Percentiles rank a stretch among this genome's conserved stretches.
Evolutionary conservation across 202 grass and related monocot species (phyloP).

Genomic region (Setaria italica): DNA sequence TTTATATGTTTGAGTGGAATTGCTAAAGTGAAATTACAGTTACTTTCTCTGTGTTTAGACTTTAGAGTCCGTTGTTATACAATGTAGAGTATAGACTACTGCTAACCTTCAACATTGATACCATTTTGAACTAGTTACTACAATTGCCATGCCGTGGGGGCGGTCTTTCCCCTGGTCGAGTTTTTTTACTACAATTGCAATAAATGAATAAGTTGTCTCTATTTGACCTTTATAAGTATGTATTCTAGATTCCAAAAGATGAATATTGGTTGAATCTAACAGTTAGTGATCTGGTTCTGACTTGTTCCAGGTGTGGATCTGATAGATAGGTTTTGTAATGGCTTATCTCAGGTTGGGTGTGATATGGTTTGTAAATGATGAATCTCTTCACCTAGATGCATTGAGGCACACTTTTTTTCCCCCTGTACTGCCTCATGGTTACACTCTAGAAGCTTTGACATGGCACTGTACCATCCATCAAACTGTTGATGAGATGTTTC

Average conservation of each 20-base stretch:
- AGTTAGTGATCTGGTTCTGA: slow-evolving; percentile 14
- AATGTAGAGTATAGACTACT: slow-evolving; percentile 14
- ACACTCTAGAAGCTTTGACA: slow-evolving; percentile 24
- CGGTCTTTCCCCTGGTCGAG: too few species aligned
- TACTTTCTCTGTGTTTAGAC: not conserved
- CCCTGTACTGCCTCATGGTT: slow-evolving; percentile 11
- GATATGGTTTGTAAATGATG: slow-evolving; percentile 33
- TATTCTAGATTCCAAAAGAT: slow-evolving; percentile 33
- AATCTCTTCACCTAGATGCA: slow-evolving; percentile 9
- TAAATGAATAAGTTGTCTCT: not conserved
- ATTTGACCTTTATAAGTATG: slow-evolving; percentile 27
- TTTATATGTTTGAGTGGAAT: slow-evolving; percentile 18
- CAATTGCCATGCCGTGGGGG: slow-evolving; percentile 8
- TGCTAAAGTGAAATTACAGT: not conserved
- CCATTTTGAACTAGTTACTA: slow-evolving; percentile 22
- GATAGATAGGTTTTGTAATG: not conserved
- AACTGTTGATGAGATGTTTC: slow-evolving; percentile 29
- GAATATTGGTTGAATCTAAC: slow-evolving; percentile 12
- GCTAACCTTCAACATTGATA: slow-evolving; percentile 25
- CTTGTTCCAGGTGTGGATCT: slow-evolving; percentile 23
- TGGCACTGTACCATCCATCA: slow-evolving; percentile 29
- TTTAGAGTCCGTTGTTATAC: slow-evolving; percentile 1
- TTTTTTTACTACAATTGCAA: too few species aligned
- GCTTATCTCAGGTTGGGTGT: slow-evolving; percentile 30
- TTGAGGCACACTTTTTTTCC: not conserved